phyloP scores from a whole-genome alignment of 208 protist genomes.

The Trichomonas tenax region DNA sequence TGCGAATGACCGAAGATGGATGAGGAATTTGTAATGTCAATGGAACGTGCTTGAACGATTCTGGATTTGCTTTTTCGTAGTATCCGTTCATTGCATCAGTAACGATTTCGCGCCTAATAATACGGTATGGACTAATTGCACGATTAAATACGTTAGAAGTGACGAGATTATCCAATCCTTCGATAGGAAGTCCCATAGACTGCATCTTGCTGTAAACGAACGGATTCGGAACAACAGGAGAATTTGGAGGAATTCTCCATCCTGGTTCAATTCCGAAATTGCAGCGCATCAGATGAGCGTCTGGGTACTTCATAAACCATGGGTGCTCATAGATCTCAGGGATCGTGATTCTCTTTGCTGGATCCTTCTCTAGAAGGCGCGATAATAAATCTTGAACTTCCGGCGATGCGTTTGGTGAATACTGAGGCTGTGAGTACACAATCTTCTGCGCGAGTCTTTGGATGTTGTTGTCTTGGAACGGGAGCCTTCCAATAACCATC shows the following conservation, averaged over 20 bases:
- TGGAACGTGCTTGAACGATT: neutral
- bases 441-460: neutral
- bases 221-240: neutral
- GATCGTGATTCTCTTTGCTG: conserved; percentile 57
- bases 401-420: neutral
- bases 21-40: neutral
- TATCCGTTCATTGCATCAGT: neutral
- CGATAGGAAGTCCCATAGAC: neutral
- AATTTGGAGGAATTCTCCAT: neutral
- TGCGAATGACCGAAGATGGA: neutral
- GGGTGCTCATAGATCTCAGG: conserved; percentile 50
- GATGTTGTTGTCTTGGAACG: neutral
- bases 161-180: neutral
- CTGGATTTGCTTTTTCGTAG: neutral
- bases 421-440: neutral
- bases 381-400: conserved; percentile 44
- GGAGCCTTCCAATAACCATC: neutral
- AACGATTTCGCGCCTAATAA: neutral
- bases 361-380: conserved; percentile 63
- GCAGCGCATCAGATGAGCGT: neutral
- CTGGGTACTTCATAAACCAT: conserved; percentile 22
- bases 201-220: neutral
- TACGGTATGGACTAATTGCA: neutral
- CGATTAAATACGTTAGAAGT: neutral
- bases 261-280: neutral